Evolutionary conservation across 148 eudicot species (phyloP).

Genomic region (Cornus controversa): DNA sequence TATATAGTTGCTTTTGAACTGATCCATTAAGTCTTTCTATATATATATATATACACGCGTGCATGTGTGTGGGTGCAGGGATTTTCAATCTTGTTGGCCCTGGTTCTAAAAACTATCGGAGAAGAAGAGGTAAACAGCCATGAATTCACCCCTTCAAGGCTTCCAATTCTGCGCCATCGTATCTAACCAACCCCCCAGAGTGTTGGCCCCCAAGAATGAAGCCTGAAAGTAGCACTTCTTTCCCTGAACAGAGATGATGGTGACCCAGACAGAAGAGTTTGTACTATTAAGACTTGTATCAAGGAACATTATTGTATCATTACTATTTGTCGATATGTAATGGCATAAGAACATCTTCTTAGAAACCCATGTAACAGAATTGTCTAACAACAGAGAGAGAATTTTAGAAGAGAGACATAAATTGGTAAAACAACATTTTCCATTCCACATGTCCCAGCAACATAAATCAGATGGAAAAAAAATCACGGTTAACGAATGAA

Average conservation of each 20-base stretch:
- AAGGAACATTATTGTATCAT: not conserved
- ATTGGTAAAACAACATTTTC: not conserved
- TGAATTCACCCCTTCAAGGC: not conserved
- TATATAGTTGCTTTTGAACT: too few species aligned
- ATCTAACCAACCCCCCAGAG: not conserved
- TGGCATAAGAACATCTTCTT: too few species aligned
- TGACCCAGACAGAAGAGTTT: too few species aligned
- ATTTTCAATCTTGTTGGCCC: constrained; percentile 36
- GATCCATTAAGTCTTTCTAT: not conserved
- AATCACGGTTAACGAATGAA: not conserved
- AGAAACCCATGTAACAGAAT: too few species aligned
- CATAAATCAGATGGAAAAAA: not conserved
- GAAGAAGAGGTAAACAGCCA: not conserved
- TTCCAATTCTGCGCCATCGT: constrained; percentile 13
- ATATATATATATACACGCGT: too few species aligned
- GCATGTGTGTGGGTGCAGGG: constrained; percentile 32
- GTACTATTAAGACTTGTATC: too few species aligned
- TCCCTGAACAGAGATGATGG: too few species aligned
- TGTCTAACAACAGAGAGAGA: too few species aligned
- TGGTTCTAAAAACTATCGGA: constrained; percentile 24
- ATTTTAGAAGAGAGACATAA: not conserved
- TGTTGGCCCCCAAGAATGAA: constrained; percentile 8
- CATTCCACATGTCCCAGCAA: not conserved
- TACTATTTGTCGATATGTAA: too few species aligned
- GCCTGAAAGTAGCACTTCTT: too few species aligned